These are phyloP conservation scores for Schizosaccharomyces japonicus DNA, from an alignment of 805 yeast genomes.

Conservation along the genomic window DNA sequence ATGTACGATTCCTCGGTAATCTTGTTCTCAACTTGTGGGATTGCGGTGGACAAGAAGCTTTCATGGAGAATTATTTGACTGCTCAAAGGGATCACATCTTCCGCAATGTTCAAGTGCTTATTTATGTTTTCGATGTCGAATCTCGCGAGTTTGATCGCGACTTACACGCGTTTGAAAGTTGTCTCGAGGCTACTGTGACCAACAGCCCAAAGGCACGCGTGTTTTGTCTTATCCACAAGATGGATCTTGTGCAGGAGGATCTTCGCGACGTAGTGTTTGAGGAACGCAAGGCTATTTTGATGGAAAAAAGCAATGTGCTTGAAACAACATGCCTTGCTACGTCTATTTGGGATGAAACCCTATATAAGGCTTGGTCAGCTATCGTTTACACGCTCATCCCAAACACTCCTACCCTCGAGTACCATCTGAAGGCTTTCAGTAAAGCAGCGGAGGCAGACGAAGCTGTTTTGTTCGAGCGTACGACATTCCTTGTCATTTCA, in stretches of 20 bases:
- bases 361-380: slow-evolving; percentile 91
- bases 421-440: slow-evolving; percentile 49
- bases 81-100: slow-evolving; percentile 79
- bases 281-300: slow-evolving; percentile 33
- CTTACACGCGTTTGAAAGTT: slow-evolving; percentile 69
- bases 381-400: slow-evolving; percentile 90
- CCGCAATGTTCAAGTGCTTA: slow-evolving; percentile 83
- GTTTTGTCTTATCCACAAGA: slow-evolving; percentile 76
- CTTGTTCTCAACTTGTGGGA: slow-evolving; percentile 94
- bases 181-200: slow-evolving; percentile 56
- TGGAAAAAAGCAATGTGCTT: slow-evolving; percentile 60
- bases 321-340: slow-evolving; percentile 75
- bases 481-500: slow-evolving; percentile 68
- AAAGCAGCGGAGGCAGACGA: slow-evolving; percentile 62
- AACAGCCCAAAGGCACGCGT: slow-evolving; percentile 79
- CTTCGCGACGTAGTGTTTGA: slow-evolving; percentile 29
- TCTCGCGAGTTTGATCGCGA: slow-evolving; percentile 78
- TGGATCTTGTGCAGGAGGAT: slow-evolving; percentile 80
- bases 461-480: slow-evolving; percentile 72
- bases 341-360: slow-evolving; percentile 88
- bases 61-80: slow-evolving; percentile 80
- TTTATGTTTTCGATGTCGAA: slow-evolving; percentile 91
- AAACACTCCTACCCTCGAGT: slow-evolving; percentile 59
- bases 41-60: slow-evolving; percentile 90
- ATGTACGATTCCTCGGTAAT: slow-evolving; percentile 72